Conservation (phyloP, 2,329 filamentous ascomycete species). For the Paraconiothyrium sp. region DNA sequence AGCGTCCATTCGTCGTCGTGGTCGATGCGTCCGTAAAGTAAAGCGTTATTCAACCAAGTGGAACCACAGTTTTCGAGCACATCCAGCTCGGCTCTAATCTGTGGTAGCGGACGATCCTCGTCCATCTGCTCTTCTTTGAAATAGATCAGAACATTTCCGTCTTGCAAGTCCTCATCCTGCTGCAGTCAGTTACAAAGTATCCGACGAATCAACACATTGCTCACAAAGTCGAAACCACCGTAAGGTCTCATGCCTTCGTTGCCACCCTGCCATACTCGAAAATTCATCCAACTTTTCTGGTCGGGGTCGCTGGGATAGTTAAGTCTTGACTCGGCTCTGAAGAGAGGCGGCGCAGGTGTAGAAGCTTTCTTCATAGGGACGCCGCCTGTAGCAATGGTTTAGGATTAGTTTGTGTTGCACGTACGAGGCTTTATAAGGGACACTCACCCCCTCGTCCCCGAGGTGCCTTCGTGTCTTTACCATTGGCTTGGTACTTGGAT, state of each 20-base stretch:
- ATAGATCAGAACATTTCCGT: constrained; percentile 49
- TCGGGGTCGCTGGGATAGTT: constrained; percentile 28
- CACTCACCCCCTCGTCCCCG: constrained; percentile 44
- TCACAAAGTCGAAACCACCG: constrained; percentile 49
- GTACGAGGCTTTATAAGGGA: too few relatives aligned
- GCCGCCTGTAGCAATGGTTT: constrained; percentile 28
- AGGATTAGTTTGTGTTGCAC: neutral
- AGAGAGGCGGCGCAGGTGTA: constrained; percentile 26
- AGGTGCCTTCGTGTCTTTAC: constrained; percentile 51
- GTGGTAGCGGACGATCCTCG: constrained; percentile 47
- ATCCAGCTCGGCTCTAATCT: constrained; percentile 46
- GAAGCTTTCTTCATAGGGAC: constrained; percentile 45
- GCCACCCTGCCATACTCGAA: constrained; percentile 48
- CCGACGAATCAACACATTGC: constrained; percentile 9
- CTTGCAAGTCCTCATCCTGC: constrained; percentile 52
- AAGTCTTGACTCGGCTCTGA: constrained; percentile 38
- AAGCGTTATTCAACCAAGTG: constrained; percentile 48
- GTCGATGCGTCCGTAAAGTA: constrained; percentile 48
- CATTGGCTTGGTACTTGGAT: constrained; percentile 45
- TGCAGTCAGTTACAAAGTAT: constrained; percentile 18
- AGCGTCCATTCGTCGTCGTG: constrained; percentile 43
- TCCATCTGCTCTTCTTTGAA: constrained; percentile 52
- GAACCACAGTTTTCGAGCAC: constrained; percentile 49
- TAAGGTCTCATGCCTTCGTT: constrained; percentile 44
- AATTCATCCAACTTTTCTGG: constrained; percentile 47